Conservation (phyloP, 2,329 filamentous ascomycete species). For the Cryphonectria carpinicola region DNA sequence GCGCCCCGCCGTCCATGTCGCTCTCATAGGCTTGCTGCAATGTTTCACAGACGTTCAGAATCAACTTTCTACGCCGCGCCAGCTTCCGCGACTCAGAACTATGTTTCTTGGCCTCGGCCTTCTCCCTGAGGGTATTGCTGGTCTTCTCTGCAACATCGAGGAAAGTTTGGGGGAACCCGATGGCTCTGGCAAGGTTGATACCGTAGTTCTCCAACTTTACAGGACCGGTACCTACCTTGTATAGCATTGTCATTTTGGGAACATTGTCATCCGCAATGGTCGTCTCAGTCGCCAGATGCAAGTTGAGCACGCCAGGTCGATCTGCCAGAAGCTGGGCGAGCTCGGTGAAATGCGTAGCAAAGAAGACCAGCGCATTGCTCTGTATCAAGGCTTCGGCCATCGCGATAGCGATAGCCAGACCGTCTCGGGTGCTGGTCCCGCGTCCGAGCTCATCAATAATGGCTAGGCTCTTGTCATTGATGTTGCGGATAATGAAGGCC, state of each 20-base stretch:
- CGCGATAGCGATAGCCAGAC: slow-evolving; percentile 84
- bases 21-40: slow-evolving; percentile 70
- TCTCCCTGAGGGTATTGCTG: slow-evolving; percentile 62
- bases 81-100: slow-evolving; percentile 61
- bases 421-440: slow-evolving; percentile 87
- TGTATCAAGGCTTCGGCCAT: slow-evolving; percentile 87
- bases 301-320: slow-evolving; percentile 76
- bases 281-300: slow-evolving; percentile 78
- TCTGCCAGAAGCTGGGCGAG: slow-evolving; percentile 76
- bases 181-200: slow-evolving; percentile 74
- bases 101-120: slow-evolving; percentile 61
- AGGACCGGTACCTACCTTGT: slow-evolving; percentile 76
- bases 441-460: slow-evolving; percentile 93
- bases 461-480: slow-evolving; percentile 74
- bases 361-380: slow-evolving; percentile 81
- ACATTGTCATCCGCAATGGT: slow-evolving; percentile 51
- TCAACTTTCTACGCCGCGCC: slow-evolving; percentile 69
- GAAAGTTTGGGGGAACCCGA: slow-evolving; percentile 71
- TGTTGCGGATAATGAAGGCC: slow-evolving; percentile 86
- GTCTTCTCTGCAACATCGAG: slow-evolving; percentile 70
- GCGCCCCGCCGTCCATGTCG: slow-evolving; percentile 64
- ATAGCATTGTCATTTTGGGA: slow-evolving; percentile 80
- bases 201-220: slow-evolving; percentile 79
- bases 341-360: slow-evolving; percentile 90
- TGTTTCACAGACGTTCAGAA: slow-evolving; percentile 74